Evolutionary conservation across 2,329 filamentous ascomycete species (phyloP).

Genomic region (Ophiocordyceps robertsii): DNA sequence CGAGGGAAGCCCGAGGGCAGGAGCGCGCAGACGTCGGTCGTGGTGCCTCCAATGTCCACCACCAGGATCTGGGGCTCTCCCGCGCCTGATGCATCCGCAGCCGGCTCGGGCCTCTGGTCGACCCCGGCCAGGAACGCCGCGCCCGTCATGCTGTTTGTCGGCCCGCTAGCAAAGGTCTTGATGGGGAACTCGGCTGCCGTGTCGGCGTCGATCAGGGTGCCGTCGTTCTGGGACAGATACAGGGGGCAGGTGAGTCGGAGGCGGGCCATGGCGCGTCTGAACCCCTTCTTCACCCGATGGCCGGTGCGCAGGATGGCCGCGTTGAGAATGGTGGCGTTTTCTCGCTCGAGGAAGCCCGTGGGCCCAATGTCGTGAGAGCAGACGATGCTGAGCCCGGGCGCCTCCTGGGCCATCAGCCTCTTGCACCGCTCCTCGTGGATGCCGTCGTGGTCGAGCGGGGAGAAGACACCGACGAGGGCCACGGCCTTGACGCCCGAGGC

Average conservation of each 20-base stretch:
- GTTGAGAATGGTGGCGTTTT: constrained; percentile 42
- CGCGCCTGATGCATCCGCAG: background rate
- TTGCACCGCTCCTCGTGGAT: constrained; percentile 26
- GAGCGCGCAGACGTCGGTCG: constrained; percentile 44
- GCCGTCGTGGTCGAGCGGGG: constrained; percentile 27
- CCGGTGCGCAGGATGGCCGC: constrained; percentile 35
- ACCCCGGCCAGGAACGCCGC: constrained; percentile 39
- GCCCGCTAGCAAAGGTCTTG: constrained; percentile 38
- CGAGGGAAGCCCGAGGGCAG: constrained; percentile 45
- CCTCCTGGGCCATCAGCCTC: constrained; percentile 20
- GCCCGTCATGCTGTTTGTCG: constrained; percentile 39
- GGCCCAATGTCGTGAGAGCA: constrained; percentile 30
- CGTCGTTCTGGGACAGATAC: constrained; percentile 40
- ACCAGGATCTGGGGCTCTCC: constrained; percentile 26
- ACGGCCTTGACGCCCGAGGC: constrained; percentile 21
- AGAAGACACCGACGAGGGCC: constrained; percentile 31
- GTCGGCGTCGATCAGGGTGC: constrained; percentile 33
- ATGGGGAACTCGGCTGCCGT: constrained; percentile 35
- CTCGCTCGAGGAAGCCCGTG: constrained; percentile 29
- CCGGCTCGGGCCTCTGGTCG: constrained; percentile 12
- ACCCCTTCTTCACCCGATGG: constrained; percentile 30
- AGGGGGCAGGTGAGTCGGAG: constrained; percentile 27
- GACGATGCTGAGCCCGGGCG: constrained; percentile 22
- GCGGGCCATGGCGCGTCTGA: constrained; percentile 29
- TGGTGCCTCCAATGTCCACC: constrained; percentile 48